Percentiles rank a stretch among this genome's conserved stretches.
Conservation (phyloP, 108 stramenopile genomes). For the Seminavis robusta region DNA sequence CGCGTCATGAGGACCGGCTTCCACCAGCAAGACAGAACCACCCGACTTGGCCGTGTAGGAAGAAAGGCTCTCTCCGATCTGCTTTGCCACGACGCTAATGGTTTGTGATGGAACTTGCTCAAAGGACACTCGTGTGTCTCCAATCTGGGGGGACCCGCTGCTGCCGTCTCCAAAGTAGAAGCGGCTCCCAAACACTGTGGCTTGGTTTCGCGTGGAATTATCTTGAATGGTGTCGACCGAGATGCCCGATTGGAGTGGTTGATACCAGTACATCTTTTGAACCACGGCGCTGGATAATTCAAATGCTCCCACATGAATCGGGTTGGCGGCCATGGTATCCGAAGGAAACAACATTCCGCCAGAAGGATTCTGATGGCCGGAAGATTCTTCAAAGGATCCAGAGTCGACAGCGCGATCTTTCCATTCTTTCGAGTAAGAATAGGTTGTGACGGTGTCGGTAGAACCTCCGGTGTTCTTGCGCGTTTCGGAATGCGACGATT, state of each 20-base stretch:
- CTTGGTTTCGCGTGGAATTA: not conserved
- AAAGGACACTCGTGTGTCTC: constrained; percentile 26
- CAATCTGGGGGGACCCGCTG: constrained; percentile 2
- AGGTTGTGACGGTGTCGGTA: constrained; percentile 23
- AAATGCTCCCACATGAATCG: constrained; percentile 9
- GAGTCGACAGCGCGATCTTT: not conserved
- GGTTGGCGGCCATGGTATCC: not conserved
- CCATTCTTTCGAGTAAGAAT: constrained; percentile 16
- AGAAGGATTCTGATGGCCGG: constrained; percentile 11
- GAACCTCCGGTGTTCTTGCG: constrained; percentile 17
- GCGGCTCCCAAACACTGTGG: not conserved
- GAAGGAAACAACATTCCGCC: not conserved
- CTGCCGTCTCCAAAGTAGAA: constrained; percentile 6
- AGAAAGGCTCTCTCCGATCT: constrained; percentile 14
- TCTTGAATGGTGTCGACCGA: constrained; percentile 1
- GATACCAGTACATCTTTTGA: constrained; percentile 2
- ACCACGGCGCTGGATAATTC: not conserved
- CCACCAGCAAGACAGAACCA: constrained; percentile 15
- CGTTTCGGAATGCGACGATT: not conserved
- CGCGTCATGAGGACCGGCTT: constrained; percentile 8
- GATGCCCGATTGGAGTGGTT: not conserved
- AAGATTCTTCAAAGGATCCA: not conserved
- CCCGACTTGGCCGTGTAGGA: constrained; percentile 13
- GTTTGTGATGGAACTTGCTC: constrained; percentile 6
- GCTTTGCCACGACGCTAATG: constrained; percentile 27